These are phyloP conservation scores for Staphylotrichum longicolle DNA, from an alignment of 495 filamentous ascomycete species.

Conservation along the genomic window DNA sequence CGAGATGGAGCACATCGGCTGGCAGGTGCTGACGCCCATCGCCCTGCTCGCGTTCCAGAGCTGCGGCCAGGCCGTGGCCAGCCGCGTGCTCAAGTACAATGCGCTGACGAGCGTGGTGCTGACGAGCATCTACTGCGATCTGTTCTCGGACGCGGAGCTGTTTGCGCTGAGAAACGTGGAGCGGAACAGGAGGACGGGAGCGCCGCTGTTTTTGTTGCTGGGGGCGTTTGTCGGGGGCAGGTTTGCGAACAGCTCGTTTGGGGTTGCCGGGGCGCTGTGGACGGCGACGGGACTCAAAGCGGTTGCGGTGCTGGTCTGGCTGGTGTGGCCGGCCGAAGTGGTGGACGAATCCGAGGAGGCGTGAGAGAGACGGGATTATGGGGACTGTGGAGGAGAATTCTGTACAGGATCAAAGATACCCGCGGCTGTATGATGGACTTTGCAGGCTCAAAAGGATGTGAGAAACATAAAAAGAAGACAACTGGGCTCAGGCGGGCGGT, in stretches of 20 bases:
- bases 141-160: slow-evolving; percentile 62
- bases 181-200: slow-evolving; percentile 56
- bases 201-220: slow-evolving; percentile 56
- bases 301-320: slow-evolving; percentile 52
- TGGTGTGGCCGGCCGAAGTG: slow-evolving; percentile 50
- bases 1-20: slow-evolving; percentile 48
- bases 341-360: background rate
- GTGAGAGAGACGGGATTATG: background rate
- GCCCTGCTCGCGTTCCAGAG: slow-evolving; percentile 67
- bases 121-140: slow-evolving; percentile 69
- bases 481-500: no score
- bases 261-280: slow-evolving; percentile 64
- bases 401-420: no score
- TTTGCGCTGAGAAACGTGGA: slow-evolving; percentile 54
- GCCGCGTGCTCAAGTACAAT: slow-evolving; percentile 60
- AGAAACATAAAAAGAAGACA: no score
- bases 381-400: no score
- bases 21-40: slow-evolving; percentile 60
- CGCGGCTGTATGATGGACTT: no score
- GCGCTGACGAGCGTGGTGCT: slow-evolving; percentile 66
- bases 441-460: no score
- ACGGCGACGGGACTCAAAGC: slow-evolving; percentile 56
- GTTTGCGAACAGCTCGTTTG: slow-evolving; percentile 54
- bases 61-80: slow-evolving; percentile 66
- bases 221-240: slow-evolving; percentile 61